A percentile compares a stretch with the other conserved stretches of the same genome.
Conservation (phyloP, 768 basidiomycete species). For the Cystobasidiopsis lactophilus region DNA sequence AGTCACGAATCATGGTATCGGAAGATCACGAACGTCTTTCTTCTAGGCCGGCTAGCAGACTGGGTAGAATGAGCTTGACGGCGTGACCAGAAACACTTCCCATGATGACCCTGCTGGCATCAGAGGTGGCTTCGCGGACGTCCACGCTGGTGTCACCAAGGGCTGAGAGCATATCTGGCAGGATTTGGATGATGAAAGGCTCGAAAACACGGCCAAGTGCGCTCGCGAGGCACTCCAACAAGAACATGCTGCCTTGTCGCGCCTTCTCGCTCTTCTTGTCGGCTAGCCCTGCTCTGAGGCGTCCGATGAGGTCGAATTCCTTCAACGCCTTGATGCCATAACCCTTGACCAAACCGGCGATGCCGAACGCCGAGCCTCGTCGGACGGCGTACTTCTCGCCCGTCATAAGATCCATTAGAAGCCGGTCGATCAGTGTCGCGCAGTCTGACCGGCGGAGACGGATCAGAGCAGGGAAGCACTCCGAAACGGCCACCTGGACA, state of each 20-base stretch:
- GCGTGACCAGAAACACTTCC: constrained; percentile 53
- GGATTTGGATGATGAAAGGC: constrained; percentile 63
- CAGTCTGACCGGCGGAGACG: constrained; percentile 40
- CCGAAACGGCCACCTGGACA: constrained; percentile 88
- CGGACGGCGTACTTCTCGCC: constrained; percentile 71
- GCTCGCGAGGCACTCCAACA: constrained; percentile 69
- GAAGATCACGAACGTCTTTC: constrained; percentile 41
- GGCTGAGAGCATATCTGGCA: constrained; percentile 56
- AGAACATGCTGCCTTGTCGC: constrained; percentile 84
- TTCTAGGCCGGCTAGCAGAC: constrained; percentile 67
- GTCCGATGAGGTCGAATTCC: constrained; percentile 52
- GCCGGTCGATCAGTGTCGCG: constrained; percentile 46
- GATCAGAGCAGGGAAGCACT: constrained; percentile 76
- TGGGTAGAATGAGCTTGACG: constrained; percentile 81
- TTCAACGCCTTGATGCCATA: constrained; percentile 66
- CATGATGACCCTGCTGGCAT: constrained; percentile 86
- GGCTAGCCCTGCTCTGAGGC: constrained; percentile 51
- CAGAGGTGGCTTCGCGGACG: constrained; percentile 80
- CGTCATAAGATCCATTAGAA: constrained; percentile 54
- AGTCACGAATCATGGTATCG: background rate
- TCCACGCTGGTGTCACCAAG: constrained; percentile 73
- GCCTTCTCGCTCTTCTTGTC: constrained; percentile 75
- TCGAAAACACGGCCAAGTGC: constrained; percentile 79
- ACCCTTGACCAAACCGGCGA: constrained; percentile 84
- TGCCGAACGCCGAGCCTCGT: constrained; percentile 92